These are phyloP conservation scores for Hemileccinum impolitum DNA, from an alignment of 768 basidiomycete genomes.

Conservation along the genomic window DNA sequence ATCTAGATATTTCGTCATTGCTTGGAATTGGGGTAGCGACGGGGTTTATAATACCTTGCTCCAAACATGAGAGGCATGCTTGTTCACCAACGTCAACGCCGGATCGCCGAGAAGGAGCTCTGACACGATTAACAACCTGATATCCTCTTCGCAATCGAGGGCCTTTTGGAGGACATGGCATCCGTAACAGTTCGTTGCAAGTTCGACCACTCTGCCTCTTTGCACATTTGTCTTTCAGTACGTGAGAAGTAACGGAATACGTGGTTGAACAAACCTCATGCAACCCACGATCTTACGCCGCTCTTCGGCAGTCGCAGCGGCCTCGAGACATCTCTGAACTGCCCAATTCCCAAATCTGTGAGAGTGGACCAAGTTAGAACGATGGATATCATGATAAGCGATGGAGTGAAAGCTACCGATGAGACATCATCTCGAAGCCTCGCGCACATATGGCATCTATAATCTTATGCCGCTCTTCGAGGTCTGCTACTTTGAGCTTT, in stretches of 20 bases:
- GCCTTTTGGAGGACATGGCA: constrained; percentile 90
- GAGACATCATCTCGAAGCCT: constrained; percentile 92
- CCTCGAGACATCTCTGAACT: constrained; percentile 82
- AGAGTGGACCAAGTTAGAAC: constrained; percentile 7
- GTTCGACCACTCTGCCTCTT: constrained; percentile 80
- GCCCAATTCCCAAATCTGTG: constrained; percentile 90
- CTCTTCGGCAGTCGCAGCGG: constrained; percentile 70
- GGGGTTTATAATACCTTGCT: constrained; percentile 58
- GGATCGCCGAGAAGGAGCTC: constrained; percentile 83
- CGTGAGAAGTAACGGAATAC: constrained; percentile 5
- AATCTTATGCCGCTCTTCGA: constrained; percentile 74
- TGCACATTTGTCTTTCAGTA: constrained; percentile 1
- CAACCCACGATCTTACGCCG: constrained; percentile 79
- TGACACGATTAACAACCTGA: constrained; percentile 76
- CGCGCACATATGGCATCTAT: constrained; percentile 82
- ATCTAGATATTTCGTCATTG: constrained; percentile 46
- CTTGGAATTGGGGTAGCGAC: not conserved
- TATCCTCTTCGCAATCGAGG: constrained; percentile 86
- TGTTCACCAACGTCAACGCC: constrained; percentile 82
- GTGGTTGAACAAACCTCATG: constrained; percentile 58
- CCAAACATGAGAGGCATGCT: constrained; percentile 91
- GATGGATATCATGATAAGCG: not conserved
- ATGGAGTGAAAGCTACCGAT: constrained; percentile 45
- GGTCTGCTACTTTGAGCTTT: constrained; percentile 83
- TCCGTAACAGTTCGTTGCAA: constrained; percentile 86